Evolutionary conservation across 306 rosid species (phyloP).

Genomic region (Ormosia emarginata): DNA sequence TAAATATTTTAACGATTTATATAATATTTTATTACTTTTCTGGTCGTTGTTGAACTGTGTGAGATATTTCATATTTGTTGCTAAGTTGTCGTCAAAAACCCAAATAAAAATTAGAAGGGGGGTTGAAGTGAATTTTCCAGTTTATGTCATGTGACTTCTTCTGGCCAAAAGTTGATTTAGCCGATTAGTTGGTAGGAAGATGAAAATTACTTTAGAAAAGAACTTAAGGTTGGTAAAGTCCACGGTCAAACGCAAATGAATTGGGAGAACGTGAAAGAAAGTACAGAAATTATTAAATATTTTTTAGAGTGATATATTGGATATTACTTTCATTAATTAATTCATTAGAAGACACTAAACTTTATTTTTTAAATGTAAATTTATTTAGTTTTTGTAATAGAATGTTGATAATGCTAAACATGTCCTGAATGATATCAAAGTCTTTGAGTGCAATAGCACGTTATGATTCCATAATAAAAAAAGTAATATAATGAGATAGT

Average conservation of each 20-base stretch:
- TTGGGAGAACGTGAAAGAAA: background rate
- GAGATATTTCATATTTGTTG: background rate
- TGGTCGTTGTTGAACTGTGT: background rate
- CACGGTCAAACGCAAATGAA: slow-evolving; percentile 1
- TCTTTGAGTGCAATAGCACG: too few relatives aligned
- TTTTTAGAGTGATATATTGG: background rate
- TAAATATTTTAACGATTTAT: too few relatives aligned
- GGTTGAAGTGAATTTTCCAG: background rate
- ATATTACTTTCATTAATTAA: too few relatives aligned
- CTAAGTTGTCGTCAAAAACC: background rate
- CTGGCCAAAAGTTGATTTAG: slow-evolving; percentile 10
- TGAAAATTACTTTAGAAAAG: background rate
- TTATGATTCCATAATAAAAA: too few relatives aligned
- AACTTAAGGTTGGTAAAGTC: slow-evolving; percentile 8
- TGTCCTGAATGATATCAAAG: too few relatives aligned
- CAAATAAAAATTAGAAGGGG: background rate
- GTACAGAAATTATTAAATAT: background rate
- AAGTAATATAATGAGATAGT: too few relatives aligned
- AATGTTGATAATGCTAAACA: too few relatives aligned
- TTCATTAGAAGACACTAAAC: too few relatives aligned
- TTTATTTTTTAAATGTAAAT: too few relatives aligned
- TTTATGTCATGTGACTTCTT: background rate
- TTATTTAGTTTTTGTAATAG: too few relatives aligned
- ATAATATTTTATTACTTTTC: background rate
- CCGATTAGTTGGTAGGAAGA: background rate